Conservation (phyloP, 371 early-diverging fungal genomes). For the Mortierella sp. region DNA sequence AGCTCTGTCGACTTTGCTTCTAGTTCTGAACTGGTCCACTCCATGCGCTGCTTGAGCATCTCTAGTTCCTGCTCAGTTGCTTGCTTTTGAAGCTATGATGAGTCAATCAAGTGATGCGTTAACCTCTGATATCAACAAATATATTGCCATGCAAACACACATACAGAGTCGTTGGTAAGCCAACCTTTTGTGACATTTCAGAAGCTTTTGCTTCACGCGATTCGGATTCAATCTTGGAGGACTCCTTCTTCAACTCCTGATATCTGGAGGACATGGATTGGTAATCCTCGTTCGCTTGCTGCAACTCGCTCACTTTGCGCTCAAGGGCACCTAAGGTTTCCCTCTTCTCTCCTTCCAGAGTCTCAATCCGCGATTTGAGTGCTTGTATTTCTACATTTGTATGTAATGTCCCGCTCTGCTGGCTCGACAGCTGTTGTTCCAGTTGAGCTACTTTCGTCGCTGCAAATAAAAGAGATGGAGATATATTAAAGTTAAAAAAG, state of each 20-base stretch:
- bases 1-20: slow-evolving; percentile 45
- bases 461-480: background rate
- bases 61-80: slow-evolving; percentile 49
- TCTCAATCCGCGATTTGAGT: slow-evolving; percentile 32
- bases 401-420: slow-evolving; percentile 49
- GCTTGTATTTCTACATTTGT: slow-evolving; percentile 34
- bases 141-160: background rate
- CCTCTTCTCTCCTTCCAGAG: slow-evolving; percentile 46
- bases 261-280: slow-evolving; percentile 31
- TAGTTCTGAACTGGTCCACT: slow-evolving; percentile 38
- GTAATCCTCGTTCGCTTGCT: slow-evolving; percentile 48
- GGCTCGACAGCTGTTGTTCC: slow-evolving; percentile 28
- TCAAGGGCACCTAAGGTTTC: slow-evolving; percentile 37
- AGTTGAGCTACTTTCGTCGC: slow-evolving; percentile 30
- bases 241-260: slow-evolving; percentile 49
- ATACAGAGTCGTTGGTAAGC: background rate
- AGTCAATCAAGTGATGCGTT: background rate
- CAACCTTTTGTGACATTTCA: slow-evolving; percentile 47
- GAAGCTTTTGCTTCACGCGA: slow-evolving; percentile 48
- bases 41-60: slow-evolving; percentile 42
- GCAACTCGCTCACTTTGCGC: slow-evolving; percentile 44
- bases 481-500: background rate
- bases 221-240: slow-evolving; percentile 42
- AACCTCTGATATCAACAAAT: background rate
- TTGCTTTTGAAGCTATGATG: slow-evolving; percentile 49